These are phyloP conservation scores for Suhomyces bolitotheri DNA, from an alignment of 1,139 yeast genomes.

Conservation along the genomic window DNA sequence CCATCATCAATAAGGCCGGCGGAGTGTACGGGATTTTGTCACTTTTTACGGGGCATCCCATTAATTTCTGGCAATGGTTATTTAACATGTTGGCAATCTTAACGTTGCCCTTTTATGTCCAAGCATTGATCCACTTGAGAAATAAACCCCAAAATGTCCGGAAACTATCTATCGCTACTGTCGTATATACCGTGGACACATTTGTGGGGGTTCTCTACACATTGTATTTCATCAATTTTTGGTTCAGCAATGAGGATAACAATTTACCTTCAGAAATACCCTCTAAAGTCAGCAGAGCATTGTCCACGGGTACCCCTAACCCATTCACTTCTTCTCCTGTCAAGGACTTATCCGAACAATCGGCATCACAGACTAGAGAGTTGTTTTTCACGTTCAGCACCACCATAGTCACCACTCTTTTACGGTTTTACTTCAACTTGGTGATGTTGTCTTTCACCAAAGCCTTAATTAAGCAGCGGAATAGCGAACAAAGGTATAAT, in stretches of 20 bases:
- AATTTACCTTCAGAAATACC: slow-evolving; percentile 4
- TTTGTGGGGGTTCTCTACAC: slow-evolving; percentile 67
- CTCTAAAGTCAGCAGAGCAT: slow-evolving; percentile 1
- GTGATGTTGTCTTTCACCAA: slow-evolving; percentile 63
- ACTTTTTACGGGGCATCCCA: slow-evolving; percentile 84
- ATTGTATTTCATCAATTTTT: slow-evolving; percentile 66
- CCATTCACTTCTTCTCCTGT: not conserved
- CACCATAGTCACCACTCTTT: slow-evolving; percentile 52
- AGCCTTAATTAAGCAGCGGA: slow-evolving; percentile 38
- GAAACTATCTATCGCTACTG: slow-evolving; percentile 59
- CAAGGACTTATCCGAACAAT: slow-evolving; percentile 41
- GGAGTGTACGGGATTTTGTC: slow-evolving; percentile 88
- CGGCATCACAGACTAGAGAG: slow-evolving; percentile 73
- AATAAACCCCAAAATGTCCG: slow-evolving; percentile 34
- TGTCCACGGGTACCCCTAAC: slow-evolving; percentile 1
- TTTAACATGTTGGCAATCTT: slow-evolving; percentile 67
- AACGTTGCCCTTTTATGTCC: slow-evolving; percentile 64
- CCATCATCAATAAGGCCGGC: slow-evolving; percentile 84
- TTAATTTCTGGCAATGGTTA: slow-evolving; percentile 81
- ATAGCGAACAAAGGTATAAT: slow-evolving; percentile 24
- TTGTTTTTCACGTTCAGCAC: slow-evolving; percentile 63
- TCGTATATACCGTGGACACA: slow-evolving; percentile 68
- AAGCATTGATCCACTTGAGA: slow-evolving; percentile 52
- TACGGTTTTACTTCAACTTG: slow-evolving; percentile 66
- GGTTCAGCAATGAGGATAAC: slow-evolving; percentile 60